A percentile compares a stretch with the other conserved stretches of the same genome.
phyloP scores from a whole-genome alignment of 768 basidiomycete species.

The Pisolithus tinctorius region DNA sequence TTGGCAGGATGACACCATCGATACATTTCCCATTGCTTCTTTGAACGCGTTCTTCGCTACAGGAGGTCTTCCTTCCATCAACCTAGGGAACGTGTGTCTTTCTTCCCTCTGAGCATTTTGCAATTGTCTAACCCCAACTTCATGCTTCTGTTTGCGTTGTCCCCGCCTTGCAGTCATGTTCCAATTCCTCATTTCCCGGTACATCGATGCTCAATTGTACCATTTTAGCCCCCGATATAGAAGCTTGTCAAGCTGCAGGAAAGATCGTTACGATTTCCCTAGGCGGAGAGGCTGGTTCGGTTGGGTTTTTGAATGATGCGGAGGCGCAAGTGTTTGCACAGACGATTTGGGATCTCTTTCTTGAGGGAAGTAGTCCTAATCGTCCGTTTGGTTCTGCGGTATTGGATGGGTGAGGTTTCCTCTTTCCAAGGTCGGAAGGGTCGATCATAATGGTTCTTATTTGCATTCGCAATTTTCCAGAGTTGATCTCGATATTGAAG shows the following conservation, averaged over 20 bases:
- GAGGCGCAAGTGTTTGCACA: constrained; percentile 56
- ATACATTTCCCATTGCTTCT: constrained; percentile 58
- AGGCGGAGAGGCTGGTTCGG: constrained; percentile 57
- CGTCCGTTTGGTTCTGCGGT: constrained; percentile 69
- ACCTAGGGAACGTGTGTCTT: constrained; percentile 49
- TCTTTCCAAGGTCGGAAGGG: background rate
- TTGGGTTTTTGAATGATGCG: constrained; percentile 50
- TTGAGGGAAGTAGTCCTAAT: constrained; percentile 54
- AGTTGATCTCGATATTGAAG: constrained; percentile 45
- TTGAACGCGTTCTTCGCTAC: constrained; percentile 52
- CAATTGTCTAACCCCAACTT: constrained; percentile 23
- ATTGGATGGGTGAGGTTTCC: constrained; percentile 55
- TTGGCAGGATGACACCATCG: constrained; percentile 45
- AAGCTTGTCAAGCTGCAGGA: constrained; percentile 57
- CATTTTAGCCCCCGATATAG: constrained; percentile 53
- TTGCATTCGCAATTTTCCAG: constrained; percentile 3
- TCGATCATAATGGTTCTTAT: background rate
- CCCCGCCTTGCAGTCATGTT: constrained; percentile 46
- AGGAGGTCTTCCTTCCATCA: constrained; percentile 51
- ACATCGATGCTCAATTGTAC: constrained; percentile 57
- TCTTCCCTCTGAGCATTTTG: background rate
- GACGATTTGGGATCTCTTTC: constrained; percentile 62
- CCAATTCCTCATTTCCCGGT: constrained; percentile 55
- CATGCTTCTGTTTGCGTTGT: too few species aligned
- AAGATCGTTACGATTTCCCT: constrained; percentile 55